These are phyloP conservation scores for Clavispora phyllophila DNA, from an alignment of 805 yeast genomes.

Conservation along the genomic window DNA sequence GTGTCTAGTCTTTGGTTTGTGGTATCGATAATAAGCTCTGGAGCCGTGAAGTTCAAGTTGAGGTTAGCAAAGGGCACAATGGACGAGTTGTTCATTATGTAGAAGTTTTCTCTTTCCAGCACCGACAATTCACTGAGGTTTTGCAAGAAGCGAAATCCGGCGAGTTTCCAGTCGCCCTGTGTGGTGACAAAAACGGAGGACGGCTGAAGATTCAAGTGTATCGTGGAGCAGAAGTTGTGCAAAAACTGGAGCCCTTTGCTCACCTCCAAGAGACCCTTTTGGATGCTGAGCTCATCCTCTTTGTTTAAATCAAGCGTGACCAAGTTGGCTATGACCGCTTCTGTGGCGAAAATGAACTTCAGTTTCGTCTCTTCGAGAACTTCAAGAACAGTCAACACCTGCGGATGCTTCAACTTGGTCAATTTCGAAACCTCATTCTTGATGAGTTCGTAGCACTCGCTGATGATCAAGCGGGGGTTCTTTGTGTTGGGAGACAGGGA, in stretches of 20 bases:
- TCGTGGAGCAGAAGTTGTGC: slow-evolving; percentile 68
- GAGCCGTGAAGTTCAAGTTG: slow-evolving; percentile 74
- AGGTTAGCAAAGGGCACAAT: slow-evolving; percentile 74
- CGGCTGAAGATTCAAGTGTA: slow-evolving; percentile 79
- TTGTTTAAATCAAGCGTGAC: slow-evolving; percentile 27
- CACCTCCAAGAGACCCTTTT: slow-evolving; percentile 77
- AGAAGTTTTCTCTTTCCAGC: slow-evolving; percentile 51
- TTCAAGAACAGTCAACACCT: slow-evolving; percentile 75
- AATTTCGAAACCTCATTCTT: slow-evolving; percentile 64
- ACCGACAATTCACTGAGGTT: slow-evolving; percentile 46
- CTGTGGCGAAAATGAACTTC: slow-evolving; percentile 79
- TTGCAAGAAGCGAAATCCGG: slow-evolving; percentile 57
- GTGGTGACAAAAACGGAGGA: slow-evolving; percentile 69
- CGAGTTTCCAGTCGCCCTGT: slow-evolving; percentile 90
- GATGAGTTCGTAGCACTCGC: slow-evolving; percentile 62
- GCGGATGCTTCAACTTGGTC: slow-evolving; percentile 85
- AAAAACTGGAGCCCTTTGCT: slow-evolving; percentile 76
- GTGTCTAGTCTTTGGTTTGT: slow-evolving; percentile 47
- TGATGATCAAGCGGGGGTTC: slow-evolving; percentile 46
- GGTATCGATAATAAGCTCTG: slow-evolving; percentile 66
- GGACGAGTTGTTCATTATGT: slow-evolving; percentile 67
- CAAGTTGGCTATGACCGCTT: slow-evolving; percentile 60
- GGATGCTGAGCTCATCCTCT: slow-evolving; percentile 67
- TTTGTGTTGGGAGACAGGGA: slow-evolving; percentile 28
- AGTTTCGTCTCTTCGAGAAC: slow-evolving; percentile 83